Conservation (phyloP, 768 basidiomycete genomes). For the Kwoniella sp. region DNA sequence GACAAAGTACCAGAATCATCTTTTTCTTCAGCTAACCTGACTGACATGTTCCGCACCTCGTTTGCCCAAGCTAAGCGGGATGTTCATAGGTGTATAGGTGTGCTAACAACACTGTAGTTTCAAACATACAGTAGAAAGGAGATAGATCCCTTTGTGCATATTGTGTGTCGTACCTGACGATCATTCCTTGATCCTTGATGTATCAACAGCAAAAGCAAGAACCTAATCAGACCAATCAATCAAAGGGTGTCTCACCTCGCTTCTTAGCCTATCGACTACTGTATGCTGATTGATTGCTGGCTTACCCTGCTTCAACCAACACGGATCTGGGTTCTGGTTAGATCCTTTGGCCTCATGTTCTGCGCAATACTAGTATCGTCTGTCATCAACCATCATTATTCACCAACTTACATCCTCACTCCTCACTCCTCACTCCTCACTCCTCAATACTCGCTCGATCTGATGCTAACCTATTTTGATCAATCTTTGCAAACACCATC, state of each 20-base stretch:
- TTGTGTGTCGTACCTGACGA: background rate
- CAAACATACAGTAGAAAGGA: no score
- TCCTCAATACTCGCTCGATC: no score
- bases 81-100: no score
- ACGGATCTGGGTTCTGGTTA: no score
- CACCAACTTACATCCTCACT: no score
- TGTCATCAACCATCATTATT: no score
- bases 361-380: background rate
- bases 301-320: no score
- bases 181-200: background rate
- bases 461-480: background rate
- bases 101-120: no score
- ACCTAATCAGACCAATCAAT: conserved; percentile 1
- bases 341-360: conserved; percentile 1
- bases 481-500: background rate
- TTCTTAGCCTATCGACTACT: background rate
- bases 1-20: no score
- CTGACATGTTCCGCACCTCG: background rate
- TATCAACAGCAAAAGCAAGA: background rate
- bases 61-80: no score
- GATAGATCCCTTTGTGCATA: background rate
- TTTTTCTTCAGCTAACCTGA: background rate
- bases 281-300: no score
- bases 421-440: no score
- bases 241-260: conserved; percentile 1